Evolutionary conservation across 225 moss, liverwort and hornwort genomes (phyloP), one percentile per base, ranked within the genome.

Genomic region (Bryum argenteum): DNA sequence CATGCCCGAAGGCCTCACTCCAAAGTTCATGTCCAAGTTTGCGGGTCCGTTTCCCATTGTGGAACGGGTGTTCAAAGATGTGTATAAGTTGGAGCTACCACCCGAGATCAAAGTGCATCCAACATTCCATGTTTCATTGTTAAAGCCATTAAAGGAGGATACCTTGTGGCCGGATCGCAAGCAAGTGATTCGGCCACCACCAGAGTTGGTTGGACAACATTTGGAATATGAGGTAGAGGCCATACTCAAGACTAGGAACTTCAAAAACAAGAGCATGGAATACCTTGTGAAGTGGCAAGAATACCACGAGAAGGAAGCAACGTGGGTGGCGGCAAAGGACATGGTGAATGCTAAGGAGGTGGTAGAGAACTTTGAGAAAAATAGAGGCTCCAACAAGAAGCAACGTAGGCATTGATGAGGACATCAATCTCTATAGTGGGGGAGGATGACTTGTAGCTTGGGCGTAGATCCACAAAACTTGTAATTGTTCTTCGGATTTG

Each of bases 241-340:
- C 0, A 74, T 74, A n/a, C 10, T 74, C 47, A 74, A 74, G 12
- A 63, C 52, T 64, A 64, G 51, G 26, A 74, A 74, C 24, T 18
- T 19, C 33, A 70, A 54, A 21, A 26, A 0, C 16, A 70, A 42
- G 28, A 55, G 69, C 1, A 70, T 55, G n/a, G 53, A 70, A 57
- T 70, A 70, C 53, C 21, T 70, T n/a, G 61, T 62, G 16, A 62
- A 62, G 61, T 61, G 61, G 61, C 61, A 10, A 61, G 61, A 39
- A 16, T 69, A 69, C 48, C n/a, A n/a, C n/a, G n/a, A n/a, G n/a
- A n/a, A n/a, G n/a, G n/a, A n/a, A n/a, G n/a, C n/a, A n/a, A n/a
- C n/a, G n/a, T n/a, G n/a, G n/a, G n/a, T n/a, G n/a, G n/a, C n/a
- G n/a, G n/a, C n/a, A n/a, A n/a, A n/a, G n/a, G n/a, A n/a, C n/a